phyloP scores from a whole-genome alignment of 2,329 filamentous ascomycete species.

The Cladophialophora immunda region DNA sequence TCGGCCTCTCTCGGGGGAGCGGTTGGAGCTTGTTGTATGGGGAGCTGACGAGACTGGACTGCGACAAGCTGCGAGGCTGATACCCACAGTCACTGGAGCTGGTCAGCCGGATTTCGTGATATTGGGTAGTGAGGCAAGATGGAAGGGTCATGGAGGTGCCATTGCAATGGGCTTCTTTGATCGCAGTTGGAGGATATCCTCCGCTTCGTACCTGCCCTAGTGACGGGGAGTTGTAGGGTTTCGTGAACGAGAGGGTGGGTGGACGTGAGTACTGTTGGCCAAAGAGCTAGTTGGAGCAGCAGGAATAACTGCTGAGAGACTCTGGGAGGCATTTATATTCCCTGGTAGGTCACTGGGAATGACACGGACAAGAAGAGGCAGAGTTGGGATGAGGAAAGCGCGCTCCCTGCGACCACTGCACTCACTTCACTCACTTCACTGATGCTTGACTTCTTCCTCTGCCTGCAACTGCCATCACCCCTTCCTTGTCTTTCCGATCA shows the following conservation, averaged over 20 bases:
- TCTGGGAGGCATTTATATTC: background rate
- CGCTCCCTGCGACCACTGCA: background rate
- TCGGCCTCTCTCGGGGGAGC: conserved; percentile 56
- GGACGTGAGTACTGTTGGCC: background rate
- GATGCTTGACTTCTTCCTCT: background rate
- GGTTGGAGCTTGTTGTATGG: conserved; percentile 66
- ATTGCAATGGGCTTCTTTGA: conserved; percentile 66
- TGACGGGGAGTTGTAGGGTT: background rate
- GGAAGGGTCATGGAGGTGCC: conserved; percentile 61
- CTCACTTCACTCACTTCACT: conserved; percentile 12
- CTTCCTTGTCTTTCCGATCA: conserved; percentile 6
- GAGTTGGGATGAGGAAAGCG: background rate
- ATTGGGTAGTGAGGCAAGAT: conserved; percentile 55
- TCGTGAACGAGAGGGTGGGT: background rate
- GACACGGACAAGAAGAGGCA: background rate
- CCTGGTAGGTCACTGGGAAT: background rate
- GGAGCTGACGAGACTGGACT: conserved; percentile 59
- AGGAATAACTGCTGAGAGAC: background rate
- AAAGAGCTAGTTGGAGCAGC: background rate
- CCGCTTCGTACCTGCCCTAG: conserved; percentile 53
- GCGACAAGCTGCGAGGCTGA: conserved; percentile 59
- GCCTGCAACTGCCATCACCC: conserved; percentile 11
- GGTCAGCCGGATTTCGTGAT: conserved; percentile 68
- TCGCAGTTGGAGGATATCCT: conserved; percentile 60
- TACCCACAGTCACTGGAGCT: conserved; percentile 64